Percentiles rank a stretch among this genome's conserved stretches.
These are phyloP conservation scores for Castanospermum australe DNA, from an alignment of 306 rosid species.

Conservation along the genomic window DNA sequence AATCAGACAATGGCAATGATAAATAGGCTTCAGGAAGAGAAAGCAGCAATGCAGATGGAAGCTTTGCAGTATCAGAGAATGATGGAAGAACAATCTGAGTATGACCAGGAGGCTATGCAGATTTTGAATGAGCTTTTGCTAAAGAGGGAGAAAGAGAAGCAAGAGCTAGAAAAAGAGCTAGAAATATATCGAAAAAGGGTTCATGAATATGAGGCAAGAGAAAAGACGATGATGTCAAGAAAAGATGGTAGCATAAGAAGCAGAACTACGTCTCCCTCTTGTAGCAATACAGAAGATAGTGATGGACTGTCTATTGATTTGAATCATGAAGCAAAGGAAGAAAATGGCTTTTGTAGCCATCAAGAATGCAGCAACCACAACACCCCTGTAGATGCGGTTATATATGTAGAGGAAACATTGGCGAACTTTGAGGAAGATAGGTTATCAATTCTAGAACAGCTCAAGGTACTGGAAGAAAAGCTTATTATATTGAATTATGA, in stretches of 20 bases:
- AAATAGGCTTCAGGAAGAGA: constrained; percentile 97
- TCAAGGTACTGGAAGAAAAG: constrained; percentile 83
- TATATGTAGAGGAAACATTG: constrained; percentile 75
- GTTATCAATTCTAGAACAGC: constrained; percentile 75
- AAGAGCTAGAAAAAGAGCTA: constrained; percentile 78
- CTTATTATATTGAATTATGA: constrained; percentile 64
- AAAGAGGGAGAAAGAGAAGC: constrained; percentile 91
- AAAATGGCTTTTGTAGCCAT: constrained; percentile 45
- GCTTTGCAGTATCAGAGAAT: constrained; percentile 96
- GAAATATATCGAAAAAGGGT: constrained; percentile 70
- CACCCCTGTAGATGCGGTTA: constrained; percentile 77
- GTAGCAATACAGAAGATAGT: constrained; percentile 83
- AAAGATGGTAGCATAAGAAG: constrained; percentile 63
- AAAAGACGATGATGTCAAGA: constrained; percentile 55
- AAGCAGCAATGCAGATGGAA: constrained; percentile 98
- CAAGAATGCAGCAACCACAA: constrained; percentile 62
- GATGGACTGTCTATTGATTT: constrained; percentile 74
- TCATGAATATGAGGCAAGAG: constrained; percentile 73
- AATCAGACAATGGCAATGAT: constrained; percentile 99
- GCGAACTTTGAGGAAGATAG: constrained; percentile 89
- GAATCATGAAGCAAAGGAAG: constrained; percentile 70
- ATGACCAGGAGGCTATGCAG: constrained; percentile 94
- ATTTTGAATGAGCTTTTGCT: constrained; percentile 84
- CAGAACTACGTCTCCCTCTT: constrained; percentile 70
- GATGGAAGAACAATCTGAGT: constrained; percentile 99